phyloP scores from a whole-genome alignment of 257 asterid genomes.

The Salvia miltiorrhiza region DNA sequence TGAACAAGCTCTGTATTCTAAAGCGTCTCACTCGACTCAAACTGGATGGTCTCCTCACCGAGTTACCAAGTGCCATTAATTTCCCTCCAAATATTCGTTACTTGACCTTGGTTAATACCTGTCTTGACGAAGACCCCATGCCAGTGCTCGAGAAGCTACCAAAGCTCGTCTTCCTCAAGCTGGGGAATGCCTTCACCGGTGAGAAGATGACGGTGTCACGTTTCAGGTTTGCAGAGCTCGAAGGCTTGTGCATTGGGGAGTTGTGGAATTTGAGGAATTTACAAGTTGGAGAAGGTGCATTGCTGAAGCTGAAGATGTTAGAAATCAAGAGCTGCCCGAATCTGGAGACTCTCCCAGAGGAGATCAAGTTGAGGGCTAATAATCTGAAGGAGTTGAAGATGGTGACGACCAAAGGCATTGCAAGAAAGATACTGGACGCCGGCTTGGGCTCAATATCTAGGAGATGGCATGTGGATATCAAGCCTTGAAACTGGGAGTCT shows the following conservation, averaged over 20 bases:
- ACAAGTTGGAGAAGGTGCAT: too few species aligned
- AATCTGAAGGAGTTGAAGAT: too few species aligned
- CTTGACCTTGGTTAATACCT: slow-evolving; percentile 5
- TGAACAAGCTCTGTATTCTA: not conserved
- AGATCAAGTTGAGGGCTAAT: too few species aligned
- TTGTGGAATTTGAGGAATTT: not conserved
- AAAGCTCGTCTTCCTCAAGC: not conserved
- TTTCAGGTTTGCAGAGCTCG: slow-evolving; percentile 9
- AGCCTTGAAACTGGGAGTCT: too few species aligned
- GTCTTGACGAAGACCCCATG: slow-evolving; percentile 1
- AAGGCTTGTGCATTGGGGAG: not conserved
- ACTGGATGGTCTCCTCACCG: not conserved
- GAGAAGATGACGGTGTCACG: not conserved
- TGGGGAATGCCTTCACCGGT: not conserved
- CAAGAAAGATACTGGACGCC: too few species aligned
- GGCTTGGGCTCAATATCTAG: too few species aligned
- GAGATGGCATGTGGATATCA: too few species aligned
- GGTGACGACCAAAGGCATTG: too few species aligned
- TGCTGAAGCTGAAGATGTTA: too few species aligned
- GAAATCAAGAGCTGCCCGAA: too few species aligned
- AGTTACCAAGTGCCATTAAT: not conserved
- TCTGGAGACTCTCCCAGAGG: too few species aligned
- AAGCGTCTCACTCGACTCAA: slow-evolving; percentile 7
- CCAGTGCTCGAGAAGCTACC: not conserved
- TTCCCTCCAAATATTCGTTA: slow-evolving; percentile 27